These are phyloP conservation scores for Penicillium crustosum DNA, from an alignment of 2,329 filamentous ascomycete genomes.

Conservation along the genomic window DNA sequence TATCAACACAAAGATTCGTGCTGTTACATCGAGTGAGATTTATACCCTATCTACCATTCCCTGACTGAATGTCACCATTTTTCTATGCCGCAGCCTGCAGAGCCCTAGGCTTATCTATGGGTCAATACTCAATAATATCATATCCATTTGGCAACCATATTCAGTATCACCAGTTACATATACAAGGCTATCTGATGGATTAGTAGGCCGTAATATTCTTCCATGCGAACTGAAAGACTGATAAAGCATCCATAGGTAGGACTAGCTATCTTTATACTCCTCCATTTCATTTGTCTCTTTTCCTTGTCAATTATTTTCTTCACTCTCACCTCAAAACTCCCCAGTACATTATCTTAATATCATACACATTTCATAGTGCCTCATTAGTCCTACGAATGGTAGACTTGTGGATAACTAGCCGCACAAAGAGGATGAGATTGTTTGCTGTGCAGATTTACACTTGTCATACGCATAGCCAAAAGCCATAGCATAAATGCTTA, in stretches of 20 bases:
- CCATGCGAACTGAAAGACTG: not conserved
- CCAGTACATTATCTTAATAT: too few species aligned
- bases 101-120: not conserved
- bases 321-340: too few species aligned
- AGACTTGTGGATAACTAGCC: too few species aligned
- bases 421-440: too few species aligned
- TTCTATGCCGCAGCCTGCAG: not conserved
- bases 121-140: too few species aligned
- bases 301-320: too few species aligned
- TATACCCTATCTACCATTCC: not conserved
- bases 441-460: too few species aligned
- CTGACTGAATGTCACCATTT: not conserved
- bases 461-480: too few species aligned
- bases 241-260: not conserved
- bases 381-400: too few species aligned
- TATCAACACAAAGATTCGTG: not conserved
- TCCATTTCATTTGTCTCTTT: too few species aligned
- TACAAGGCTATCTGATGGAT: not conserved
- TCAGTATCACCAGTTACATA: not conserved
- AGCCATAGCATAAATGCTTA: not conserved
- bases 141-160: not conserved
- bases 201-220: not conserved
- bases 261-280: not conserved
- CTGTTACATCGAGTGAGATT: not conserved
- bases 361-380: too few species aligned